Conservation (phyloP, 208 protist genomes). For the Porcisia hertigi region DNA sequence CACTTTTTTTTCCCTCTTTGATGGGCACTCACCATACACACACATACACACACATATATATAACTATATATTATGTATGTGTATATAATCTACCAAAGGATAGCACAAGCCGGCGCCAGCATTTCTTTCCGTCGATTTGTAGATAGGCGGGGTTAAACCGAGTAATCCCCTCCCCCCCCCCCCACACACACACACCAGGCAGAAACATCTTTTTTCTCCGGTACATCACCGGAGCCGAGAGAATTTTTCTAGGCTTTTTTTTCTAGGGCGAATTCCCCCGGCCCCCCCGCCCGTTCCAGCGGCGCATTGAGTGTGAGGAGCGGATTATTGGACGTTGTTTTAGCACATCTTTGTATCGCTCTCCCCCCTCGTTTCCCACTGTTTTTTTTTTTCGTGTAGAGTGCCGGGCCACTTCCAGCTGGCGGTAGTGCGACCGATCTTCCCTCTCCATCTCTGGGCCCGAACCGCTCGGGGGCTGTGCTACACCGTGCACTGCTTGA, state of each 20-base stretch:
- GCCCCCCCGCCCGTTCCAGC: neutral
- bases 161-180: neutral
- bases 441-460: neutral
- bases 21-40: too few relatives aligned
- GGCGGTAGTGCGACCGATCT: neutral
- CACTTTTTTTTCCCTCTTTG: too few relatives aligned
- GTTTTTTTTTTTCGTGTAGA: neutral
- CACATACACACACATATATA: too few relatives aligned
- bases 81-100: too few relatives aligned
- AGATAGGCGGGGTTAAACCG: too few relatives aligned
- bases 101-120: too few relatives aligned
- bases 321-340: neutral
- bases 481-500: neutral
- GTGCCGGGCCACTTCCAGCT: neutral
- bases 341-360: too few relatives aligned
- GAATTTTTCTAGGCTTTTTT: neutral
- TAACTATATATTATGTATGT: too few relatives aligned
- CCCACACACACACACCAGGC: neutral
- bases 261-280: too few relatives aligned
- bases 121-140: too few relatives aligned
- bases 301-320: neutral
- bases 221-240: neutral
- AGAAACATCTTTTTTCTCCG: neutral
- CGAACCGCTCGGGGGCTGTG: neutral
- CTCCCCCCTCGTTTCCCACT: too few relatives aligned